Base-by-base conservation (phyloP, 2,329 filamentous ascomycete species). In the Scleromitrula shiraiana region DNA sequence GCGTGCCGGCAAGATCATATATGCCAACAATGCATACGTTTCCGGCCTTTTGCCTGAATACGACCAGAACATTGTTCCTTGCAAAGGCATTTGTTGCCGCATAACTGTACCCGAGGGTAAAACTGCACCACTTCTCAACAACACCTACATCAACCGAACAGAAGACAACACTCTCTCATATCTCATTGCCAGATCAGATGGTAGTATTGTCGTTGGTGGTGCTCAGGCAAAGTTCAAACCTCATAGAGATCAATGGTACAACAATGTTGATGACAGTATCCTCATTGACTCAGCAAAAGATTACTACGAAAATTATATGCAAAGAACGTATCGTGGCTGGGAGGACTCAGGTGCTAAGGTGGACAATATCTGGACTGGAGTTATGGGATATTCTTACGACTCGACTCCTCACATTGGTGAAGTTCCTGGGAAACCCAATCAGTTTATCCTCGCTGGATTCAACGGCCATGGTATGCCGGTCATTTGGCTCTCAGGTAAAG, bases 11-110 rank as follows among this genome's bases (percentile, higher is more conserved):
- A 73, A 71, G 30, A 67, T 86, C 17, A 67, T 86, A 22, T 70
- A 83, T 35, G 81, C 82, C 12, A 85, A 78, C 1, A 87, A 87
- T 55, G 82, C 70, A 12, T 86, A 85, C 61, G 83, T 81, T 0
- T 74, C 78, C 1, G 71, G 74, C 10, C 61, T 87, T 6, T 65
- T 81, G 2, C 80, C 80, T 0, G 62, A 71, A 74, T 57, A 53
- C 33, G 14, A 41, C 7, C 35, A 46, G 50, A 73, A 77, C 8
- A 84, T 87, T 50, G 70, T 83, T 7, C 83, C 83, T 0, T 77
- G 72, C 14, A 66, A 73, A 7, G 73, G 72, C 1, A 64, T 64
- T 2, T 66, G 64, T 20, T 77, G 73, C 37, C 59, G 53, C 7
- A 65, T 67, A 7, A 50, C 42, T 14, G 54, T 52, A 2, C 59